Evolutionary conservation across 805 yeast genomes (phyloP).

Genomic region (Ogataea ramenticola): DNA sequence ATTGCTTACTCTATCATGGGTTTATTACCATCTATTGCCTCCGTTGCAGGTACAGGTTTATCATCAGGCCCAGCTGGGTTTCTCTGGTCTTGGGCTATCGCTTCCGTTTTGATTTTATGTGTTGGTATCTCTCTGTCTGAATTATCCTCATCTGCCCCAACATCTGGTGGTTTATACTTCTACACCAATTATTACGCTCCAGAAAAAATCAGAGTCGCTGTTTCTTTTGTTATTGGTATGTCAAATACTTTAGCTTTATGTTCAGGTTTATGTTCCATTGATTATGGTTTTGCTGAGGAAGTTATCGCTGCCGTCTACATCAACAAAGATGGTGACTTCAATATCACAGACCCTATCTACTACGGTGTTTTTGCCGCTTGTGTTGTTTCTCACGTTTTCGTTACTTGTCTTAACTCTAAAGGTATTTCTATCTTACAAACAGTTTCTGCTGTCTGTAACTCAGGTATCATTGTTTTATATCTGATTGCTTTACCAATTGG

Average conservation of each 20-base stretch:
- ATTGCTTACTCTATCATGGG: constrained; percentile 73
- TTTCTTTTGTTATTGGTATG: constrained; percentile 56
- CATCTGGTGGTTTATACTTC: constrained; percentile 65
- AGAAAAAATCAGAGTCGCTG: constrained; percentile 35
- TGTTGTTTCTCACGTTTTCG: constrained; percentile 38
- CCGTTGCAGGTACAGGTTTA: constrained; percentile 45
- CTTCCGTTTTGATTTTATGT: constrained; percentile 43
- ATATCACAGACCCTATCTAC: constrained; percentile 39
- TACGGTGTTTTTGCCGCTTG: constrained; percentile 63
- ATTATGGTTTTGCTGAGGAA: constrained; percentile 57
- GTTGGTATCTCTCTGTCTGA: constrained; percentile 59
- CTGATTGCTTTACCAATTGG: constrained; percentile 61
- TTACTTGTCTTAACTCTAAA: constrained; percentile 48
- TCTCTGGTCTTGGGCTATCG: constrained; percentile 46
- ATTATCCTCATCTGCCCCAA: constrained; percentile 60
- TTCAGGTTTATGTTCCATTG: constrained; percentile 57
- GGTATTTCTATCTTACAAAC: constrained; percentile 51
- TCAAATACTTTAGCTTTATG: constrained; percentile 57
- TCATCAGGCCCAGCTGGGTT: constrained; percentile 49
- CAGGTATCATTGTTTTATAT: constrained; percentile 41
- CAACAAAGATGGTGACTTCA: constrained; percentile 43
- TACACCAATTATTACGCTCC: constrained; percentile 66
- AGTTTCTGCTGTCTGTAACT: constrained; percentile 46
- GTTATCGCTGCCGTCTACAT: constrained; percentile 48
- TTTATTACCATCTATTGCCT: constrained; percentile 54